phyloP scores from a whole-genome alignment of 1,139 yeast genomes.

The Nakaseomyces nivariensis region DNA sequence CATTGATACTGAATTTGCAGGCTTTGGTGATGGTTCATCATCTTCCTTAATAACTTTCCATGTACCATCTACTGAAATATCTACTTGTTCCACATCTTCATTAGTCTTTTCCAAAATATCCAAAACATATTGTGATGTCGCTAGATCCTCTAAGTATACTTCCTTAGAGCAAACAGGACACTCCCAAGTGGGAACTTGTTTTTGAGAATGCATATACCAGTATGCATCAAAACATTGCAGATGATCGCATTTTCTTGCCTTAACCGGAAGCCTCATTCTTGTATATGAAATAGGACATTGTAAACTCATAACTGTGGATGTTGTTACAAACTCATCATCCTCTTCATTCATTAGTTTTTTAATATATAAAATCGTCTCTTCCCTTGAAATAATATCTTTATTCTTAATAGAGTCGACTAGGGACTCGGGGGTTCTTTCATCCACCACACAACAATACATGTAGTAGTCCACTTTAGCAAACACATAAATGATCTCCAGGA shows the following conservation, averaged over 20 bases:
- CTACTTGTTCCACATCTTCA: constrained; percentile 44
- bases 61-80: constrained; percentile 46
- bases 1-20: not conserved
- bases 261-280: constrained; percentile 50
- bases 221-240: constrained; percentile 64
- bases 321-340: constrained; percentile 48
- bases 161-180: constrained; percentile 54
- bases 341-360: constrained; percentile 33
- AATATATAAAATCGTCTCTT: constrained; percentile 38
- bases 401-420: constrained; percentile 28
- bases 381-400: constrained; percentile 40
- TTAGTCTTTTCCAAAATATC: constrained; percentile 40
- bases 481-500: constrained; percentile 43
- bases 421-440: constrained; percentile 35
- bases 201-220: constrained; percentile 51
- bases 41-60: constrained; percentile 38
- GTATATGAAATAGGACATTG: constrained; percentile 57
- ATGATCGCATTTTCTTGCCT: constrained; percentile 52
- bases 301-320: constrained; percentile 45
- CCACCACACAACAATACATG: constrained; percentile 45
- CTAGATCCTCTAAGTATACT: constrained; percentile 40
- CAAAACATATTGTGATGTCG: constrained; percentile 50
- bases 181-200: constrained; percentile 53
- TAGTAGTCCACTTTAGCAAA: constrained; percentile 39
- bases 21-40: not conserved